phyloP scores from a whole-genome alignment of 2,329 filamentous ascomycete genomes.

The Neocucurbitaria cava region DNA sequence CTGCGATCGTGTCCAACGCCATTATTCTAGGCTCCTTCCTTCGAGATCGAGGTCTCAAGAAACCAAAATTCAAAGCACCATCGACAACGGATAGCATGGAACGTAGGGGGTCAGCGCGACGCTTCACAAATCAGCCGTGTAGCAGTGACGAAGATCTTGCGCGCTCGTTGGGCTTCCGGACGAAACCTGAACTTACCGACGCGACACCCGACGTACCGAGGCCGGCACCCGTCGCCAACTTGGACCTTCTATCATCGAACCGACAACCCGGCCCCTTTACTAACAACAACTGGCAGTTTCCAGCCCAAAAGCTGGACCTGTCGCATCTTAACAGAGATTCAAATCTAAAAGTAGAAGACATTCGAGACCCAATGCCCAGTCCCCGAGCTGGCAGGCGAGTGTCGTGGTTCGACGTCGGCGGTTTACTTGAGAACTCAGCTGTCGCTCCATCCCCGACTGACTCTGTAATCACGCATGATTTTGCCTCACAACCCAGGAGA shows the following conservation, averaged over 20 bases:
- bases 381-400: constrained; percentile 60
- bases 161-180: constrained; percentile 75
- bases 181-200: constrained; percentile 59
- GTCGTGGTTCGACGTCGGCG: constrained; percentile 86
- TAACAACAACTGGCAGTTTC: constrained; percentile 45
- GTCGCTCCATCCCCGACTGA: constrained; percentile 41
- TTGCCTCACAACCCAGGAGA: constrained; percentile 44
- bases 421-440: constrained; percentile 65
- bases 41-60: constrained; percentile 88
- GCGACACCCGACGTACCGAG: constrained; percentile 51
- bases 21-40: constrained; percentile 93
- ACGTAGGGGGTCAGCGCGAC: constrained; percentile 65
- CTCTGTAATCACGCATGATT: constrained; percentile 52
- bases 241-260: constrained; percentile 31
- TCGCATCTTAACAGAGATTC: constrained; percentile 31
- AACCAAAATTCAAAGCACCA: constrained; percentile 72
- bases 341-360: constrained; percentile 26
- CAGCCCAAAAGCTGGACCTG: constrained; percentile 22
- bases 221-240: constrained; percentile 44
- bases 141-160: constrained; percentile 93
- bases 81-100: constrained; percentile 61
- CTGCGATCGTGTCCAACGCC: constrained; percentile 84
- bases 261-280: constrained; percentile 32
- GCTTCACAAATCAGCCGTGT: constrained; percentile 74
- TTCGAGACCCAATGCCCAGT: constrained; percentile 47